phyloP scores from a whole-genome alignment of 2,329 filamentous ascomycete genomes.

The Trichophyton simii region DNA sequence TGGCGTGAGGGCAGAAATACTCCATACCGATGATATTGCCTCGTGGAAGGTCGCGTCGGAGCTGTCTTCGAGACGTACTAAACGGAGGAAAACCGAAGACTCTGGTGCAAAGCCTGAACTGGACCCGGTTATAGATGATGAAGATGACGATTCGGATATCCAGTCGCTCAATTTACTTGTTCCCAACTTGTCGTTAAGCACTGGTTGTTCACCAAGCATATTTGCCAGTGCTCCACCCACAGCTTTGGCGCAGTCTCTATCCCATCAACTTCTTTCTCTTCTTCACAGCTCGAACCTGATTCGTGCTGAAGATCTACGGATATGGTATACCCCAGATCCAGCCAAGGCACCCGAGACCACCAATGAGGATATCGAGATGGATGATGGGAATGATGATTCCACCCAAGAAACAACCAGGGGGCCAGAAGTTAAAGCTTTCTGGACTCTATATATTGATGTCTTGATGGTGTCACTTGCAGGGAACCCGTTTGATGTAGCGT shows the following conservation, averaged over 20 bases:
- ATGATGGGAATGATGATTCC: constrained; percentile 25
- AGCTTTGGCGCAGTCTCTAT: constrained; percentile 69
- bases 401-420: constrained; percentile 16
- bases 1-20: constrained; percentile 74
- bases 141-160: constrained; percentile 36
- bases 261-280: constrained; percentile 64
- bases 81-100: constrained; percentile 20
- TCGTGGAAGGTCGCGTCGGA: constrained; percentile 34
- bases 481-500: constrained; percentile 82
- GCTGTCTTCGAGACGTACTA: constrained; percentile 20
- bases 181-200: constrained; percentile 85
- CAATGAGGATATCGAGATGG: constrained; percentile 32
- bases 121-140: constrained; percentile 35
- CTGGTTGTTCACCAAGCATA: constrained; percentile 75
- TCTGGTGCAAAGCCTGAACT: constrained; percentile 13
- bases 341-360: constrained; percentile 14
- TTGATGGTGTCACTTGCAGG: constrained; percentile 88
- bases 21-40: constrained; percentile 61
- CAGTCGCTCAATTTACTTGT: constrained; percentile 57
- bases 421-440: constrained; percentile 65
- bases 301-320: constrained; percentile 54
- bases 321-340: constrained; percentile 49
- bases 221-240: constrained; percentile 73
- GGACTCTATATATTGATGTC: constrained; percentile 91
- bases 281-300: constrained; percentile 61